Evolutionary conservation across 1,139 yeast species (phyloP).

Genomic region (Magnusiomyces sp.): DNA sequence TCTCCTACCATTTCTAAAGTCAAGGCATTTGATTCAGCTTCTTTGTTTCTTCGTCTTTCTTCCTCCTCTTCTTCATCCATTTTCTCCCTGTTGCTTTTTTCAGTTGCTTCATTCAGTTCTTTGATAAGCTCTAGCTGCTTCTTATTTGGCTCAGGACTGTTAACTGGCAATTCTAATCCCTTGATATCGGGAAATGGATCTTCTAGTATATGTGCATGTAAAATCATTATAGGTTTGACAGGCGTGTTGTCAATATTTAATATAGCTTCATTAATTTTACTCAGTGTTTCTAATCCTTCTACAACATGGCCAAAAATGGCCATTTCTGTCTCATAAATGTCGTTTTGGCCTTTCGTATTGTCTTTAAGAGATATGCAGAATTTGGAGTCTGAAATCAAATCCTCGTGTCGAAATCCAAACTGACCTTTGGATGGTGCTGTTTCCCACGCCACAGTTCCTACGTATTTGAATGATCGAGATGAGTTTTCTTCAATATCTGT

Average conservation of each 20-base stretch:
- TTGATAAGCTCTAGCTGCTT: conserved; percentile 28
- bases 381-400: conserved; percentile 27
- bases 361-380: conserved; percentile 28
- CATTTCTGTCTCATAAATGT: conserved; percentile 17
- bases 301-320: conserved; percentile 43
- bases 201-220: conserved; percentile 42
- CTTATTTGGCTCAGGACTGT: conserved; percentile 34
- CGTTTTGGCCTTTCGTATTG: conserved; percentile 15
- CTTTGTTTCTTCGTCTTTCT: conserved; percentile 27
- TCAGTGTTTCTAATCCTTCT: conserved; percentile 42
- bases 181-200: conserved; percentile 44
- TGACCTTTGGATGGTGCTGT: conserved; percentile 8
- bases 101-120: conserved; percentile 21
- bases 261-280: conserved; percentile 36
- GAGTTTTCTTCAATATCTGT: background rate
- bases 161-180: conserved; percentile 16
- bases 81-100: conserved; percentile 14
- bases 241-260: conserved; percentile 39
- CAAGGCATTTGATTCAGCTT: conserved; percentile 46
- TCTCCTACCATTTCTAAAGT: conserved; percentile 61
- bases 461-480: background rate
- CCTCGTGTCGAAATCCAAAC: conserved; percentile 8
- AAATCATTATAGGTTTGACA: conserved; percentile 43
- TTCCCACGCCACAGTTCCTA: conserved; percentile 12
- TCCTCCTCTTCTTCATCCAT: conserved; percentile 22